Evolutionary conservation across 2,329 filamentous ascomycete species (phyloP).

Genomic region (Celoporthe dispersa): DNA sequence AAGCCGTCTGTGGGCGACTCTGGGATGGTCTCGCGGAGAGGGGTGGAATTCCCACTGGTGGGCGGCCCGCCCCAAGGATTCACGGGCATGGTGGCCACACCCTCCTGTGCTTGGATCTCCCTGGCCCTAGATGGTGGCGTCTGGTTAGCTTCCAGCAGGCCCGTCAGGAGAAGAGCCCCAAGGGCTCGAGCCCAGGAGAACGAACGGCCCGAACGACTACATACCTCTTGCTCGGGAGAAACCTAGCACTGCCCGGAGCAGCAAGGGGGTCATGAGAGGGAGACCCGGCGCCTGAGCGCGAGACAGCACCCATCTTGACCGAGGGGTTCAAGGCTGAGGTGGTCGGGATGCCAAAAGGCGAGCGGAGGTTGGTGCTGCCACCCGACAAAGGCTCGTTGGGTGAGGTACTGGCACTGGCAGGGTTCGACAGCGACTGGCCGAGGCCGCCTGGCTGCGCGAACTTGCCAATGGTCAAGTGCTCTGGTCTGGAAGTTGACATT

Average conservation of each 20-base stretch:
- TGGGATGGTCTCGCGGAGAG: slow-evolving; percentile 94
- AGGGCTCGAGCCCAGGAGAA: neutral
- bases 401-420: slow-evolving; percentile 79
- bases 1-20: slow-evolving; percentile 97
- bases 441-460: slow-evolving; percentile 60
- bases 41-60: slow-evolving; percentile 94
- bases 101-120: slow-evolving; percentile 97
- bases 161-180: neutral
- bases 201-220: slow-evolving; percentile 35
- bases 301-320: slow-evolving; percentile 61
- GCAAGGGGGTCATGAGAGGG: slow-evolving; percentile 83
- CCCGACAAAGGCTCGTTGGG: slow-evolving; percentile 74
- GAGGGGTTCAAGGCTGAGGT: slow-evolving; percentile 56
- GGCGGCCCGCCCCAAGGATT: slow-evolving; percentile 93
- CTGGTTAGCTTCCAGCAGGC: slow-evolving; percentile 29
- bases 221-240: slow-evolving; percentile 89
- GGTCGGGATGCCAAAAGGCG: slow-evolving; percentile 72
- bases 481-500: slow-evolving; percentile 89
- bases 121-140: slow-evolving; percentile 66
- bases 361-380: slow-evolving; percentile 59
- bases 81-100: slow-evolving; percentile 68
- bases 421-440: slow-evolving; percentile 30
- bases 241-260: slow-evolving; percentile 62
- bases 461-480: slow-evolving; percentile 86
- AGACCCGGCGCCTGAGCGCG: slow-evolving; percentile 88